Conservation (phyloP, 345 rosid species). For the Lenwebbia sp. region DNA sequence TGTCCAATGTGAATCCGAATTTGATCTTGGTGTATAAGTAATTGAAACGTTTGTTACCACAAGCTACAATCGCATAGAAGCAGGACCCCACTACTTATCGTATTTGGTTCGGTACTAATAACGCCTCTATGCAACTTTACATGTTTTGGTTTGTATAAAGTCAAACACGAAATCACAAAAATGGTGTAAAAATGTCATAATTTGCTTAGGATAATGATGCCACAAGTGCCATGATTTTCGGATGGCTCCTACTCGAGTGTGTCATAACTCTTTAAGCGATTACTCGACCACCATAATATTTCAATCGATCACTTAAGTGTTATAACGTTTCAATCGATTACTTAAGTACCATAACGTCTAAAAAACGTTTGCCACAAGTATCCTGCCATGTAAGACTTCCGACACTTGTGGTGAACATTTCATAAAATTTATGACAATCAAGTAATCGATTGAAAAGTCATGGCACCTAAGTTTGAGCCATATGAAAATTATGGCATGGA, state of each 20-base stretch:
- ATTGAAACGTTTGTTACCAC: not conserved
- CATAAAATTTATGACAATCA: not conserved
- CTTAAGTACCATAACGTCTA: not conserved
- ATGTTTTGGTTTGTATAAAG: not conserved
- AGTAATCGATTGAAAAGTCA: not conserved
- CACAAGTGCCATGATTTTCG: not conserved
- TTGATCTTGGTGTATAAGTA: not conserved
- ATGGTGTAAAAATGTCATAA: not conserved
- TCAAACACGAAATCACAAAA: not conserved
- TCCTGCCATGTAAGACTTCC: not conserved
- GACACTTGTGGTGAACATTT: not conserved
- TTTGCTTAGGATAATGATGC: accelerated
- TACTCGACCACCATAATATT: too few relatives aligned
- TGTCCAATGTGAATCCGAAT: not conserved
- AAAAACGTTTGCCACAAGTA: not conserved
- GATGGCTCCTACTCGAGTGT: accelerated
- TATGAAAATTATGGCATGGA: too few relatives aligned
- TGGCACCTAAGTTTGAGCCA: too few relatives aligned
- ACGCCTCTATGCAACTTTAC: not conserved
- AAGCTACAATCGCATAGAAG: not conserved
- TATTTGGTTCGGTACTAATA: not conserved
- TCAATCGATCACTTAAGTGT: not conserved
- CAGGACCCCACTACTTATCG: not conserved
- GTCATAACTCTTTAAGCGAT: not conserved
- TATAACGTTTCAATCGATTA: not conserved